Base-by-base conservation (phyloP, 2,329 filamentous ascomycete genomes). In the Tolypocladium amazonense region DNA sequence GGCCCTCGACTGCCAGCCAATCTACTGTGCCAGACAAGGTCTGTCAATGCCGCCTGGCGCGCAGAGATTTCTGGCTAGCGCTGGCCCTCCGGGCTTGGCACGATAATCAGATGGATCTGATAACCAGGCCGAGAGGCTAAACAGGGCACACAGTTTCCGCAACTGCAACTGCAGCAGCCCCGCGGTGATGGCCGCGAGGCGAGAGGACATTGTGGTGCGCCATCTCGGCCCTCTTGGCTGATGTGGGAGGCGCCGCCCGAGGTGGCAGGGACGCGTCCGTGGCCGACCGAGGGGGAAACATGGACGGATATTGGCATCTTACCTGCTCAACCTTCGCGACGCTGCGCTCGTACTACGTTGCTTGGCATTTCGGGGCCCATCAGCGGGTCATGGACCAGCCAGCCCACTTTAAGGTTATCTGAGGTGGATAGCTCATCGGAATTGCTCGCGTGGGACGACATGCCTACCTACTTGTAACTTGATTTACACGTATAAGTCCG, bases 91-190 rank as follows among this genome's bases (percentile, higher is more conserved):
- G n/a, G 2, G 3, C 43, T 45, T 45, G 23, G 33, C 53, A 39
- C n/a, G 54, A 41, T 35, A 43, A 56, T 56, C 55, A 30, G 55
- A 56, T 56, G 55, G 35, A 43, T 56, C 56, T 58, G 63, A 63
- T 61, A 59, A 65, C 14, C 6, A 7, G 7, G 47, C 47, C 47
- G 25, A 3, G 25, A 30, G 25, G 2, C 43, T 25, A 47, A 7
- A 23, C 20, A 41, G 18, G 15, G 20, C 9, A 23, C 9, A 23
- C 15, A 27, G 23, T 25, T 25, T 45, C n/a, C 7, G 8, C n/a
- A 14, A 47, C n/a, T 5, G 43, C 7, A 23, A 7, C 6, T 15
- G 15, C 18, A 41, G 15, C 20, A 23, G 43, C 33, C 33, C 7
- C 33, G 33, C n/a, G n/a, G n/a, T n/a, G n/a, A n/a, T n/a, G n/a